Evolutionary conservation across 495 filamentous ascomycete genomes (phyloP).

Genomic region (Aspergillus haitiensis): DNA sequence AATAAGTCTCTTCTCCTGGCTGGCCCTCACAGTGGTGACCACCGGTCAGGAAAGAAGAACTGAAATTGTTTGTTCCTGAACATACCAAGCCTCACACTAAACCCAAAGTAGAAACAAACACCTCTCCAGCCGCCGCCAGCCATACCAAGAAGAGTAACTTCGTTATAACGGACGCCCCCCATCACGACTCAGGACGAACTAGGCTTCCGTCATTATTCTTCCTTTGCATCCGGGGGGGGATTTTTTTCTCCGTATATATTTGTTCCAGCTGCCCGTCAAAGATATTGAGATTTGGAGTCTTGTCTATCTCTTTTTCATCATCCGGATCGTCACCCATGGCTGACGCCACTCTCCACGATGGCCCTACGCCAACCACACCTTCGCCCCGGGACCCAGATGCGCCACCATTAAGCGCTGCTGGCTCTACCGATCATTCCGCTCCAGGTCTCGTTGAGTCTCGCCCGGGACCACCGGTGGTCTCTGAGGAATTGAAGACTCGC

Average conservation of each 20-base stretch:
- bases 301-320: background rate
- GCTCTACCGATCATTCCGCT: slow-evolving; percentile 31
- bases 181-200: slow-evolving; percentile 7
- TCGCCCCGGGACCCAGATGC: slow-evolving; percentile 37
- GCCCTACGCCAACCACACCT: slow-evolving; percentile 31
- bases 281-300: too few relatives aligned
- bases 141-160: slow-evolving; percentile 12
- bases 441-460: slow-evolving; percentile 24
- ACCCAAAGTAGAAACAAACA: slow-evolving; percentile 9
- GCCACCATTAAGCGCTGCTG: slow-evolving; percentile 37
- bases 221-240: background rate
- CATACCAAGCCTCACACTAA: slow-evolving; percentile 18
- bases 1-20: too few relatives aligned
- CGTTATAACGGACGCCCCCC: slow-evolving; percentile 7
- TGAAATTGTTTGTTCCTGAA: slow-evolving; percentile 10
- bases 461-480: slow-evolving; percentile 27
- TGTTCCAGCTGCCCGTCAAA: too few relatives aligned
- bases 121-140: slow-evolving; percentile 10
- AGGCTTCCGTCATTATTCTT: slow-evolving; percentile 21
- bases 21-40: too few relatives aligned
- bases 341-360: slow-evolving; percentile 35
- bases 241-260: background rate
- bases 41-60: too few relatives aligned
- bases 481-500: slow-evolving; percentile 45
- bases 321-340: slow-evolving; percentile 30